Evolutionary conservation across 768 basidiomycete species (phyloP).

Genomic region (Nevesoporus exiguus): DNA sequence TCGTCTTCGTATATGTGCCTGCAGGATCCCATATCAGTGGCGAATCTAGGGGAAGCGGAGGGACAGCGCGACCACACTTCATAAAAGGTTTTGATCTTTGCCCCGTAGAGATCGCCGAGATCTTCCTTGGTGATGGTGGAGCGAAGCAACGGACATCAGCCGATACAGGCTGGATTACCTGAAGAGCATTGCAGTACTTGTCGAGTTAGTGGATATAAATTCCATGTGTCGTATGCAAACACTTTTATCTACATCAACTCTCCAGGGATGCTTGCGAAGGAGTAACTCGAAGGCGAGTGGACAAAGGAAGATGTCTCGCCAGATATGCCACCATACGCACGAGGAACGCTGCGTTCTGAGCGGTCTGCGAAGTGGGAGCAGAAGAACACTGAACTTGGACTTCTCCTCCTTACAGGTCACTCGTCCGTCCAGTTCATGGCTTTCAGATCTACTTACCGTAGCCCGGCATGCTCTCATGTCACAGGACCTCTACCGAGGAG

Average conservation of each 20-base stretch:
- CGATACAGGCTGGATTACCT: constrained; percentile 61
- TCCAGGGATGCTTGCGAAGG: no score
- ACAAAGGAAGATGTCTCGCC: no score
- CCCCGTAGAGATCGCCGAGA: constrained; percentile 77
- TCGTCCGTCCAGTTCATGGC: constrained; percentile 43
- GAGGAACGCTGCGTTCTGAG: background rate
- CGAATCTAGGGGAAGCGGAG: no score
- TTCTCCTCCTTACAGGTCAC: constrained; percentile 14
- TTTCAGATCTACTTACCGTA: constrained; percentile 37
- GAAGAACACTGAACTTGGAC: background rate
- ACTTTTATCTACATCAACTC: background rate
- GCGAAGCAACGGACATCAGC: constrained; percentile 59
- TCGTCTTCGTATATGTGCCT: constrained; percentile 96
- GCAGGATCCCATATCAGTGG: background rate
- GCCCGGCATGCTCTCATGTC: constrained; percentile 29
- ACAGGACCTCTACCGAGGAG: no score
- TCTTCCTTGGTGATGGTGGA: constrained; percentile 69
- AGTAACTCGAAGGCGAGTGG: no score
- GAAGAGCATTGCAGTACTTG: constrained; percentile 40
- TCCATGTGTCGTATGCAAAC: background rate
- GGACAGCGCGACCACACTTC: constrained; percentile 50
- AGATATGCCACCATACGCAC: constrained; percentile 7
- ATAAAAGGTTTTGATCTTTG: constrained; percentile 80
- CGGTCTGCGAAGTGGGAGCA: background rate
- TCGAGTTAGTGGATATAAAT: background rate